Evolutionary conservation across 108 stramenopile genomes (phyloP), one percentile per base, ranked within the genome.

Genomic region (Cyclotella choctawhatcheeana): DNA sequence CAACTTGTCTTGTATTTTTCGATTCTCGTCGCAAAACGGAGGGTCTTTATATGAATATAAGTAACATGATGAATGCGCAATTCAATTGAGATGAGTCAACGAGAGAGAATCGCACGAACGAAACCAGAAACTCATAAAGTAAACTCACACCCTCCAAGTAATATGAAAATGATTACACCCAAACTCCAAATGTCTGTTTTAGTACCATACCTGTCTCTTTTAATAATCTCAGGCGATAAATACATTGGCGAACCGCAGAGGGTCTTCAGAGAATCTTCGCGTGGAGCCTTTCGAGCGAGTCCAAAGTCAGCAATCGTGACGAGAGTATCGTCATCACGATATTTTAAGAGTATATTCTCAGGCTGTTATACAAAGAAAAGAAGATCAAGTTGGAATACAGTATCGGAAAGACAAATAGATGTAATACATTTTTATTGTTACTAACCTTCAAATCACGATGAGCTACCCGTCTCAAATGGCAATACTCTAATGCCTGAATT

Each of bases 111-210:
- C n/a, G n/a, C n/a, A n/a, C n/a, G n/a, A n/a, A n/a, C n/a, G n/a
- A n/a, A n/a, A n/a, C n/a, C n/a, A n/a, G n/a, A n/a, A n/a, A n/a
- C n/a, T n/a, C n/a, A n/a, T n/a, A n/a, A n/a, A n/a, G n/a, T n/a
- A n/a, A 40, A 40, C 37, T 40, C 12, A 40, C 37, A 6, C n/a
- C 96, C 96, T 30, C 90, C 94, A 16, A 98, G 67, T 14, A 98
- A 69, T 34, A 98, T 93, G 76, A 89, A 98, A 1, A 85, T 71
- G 47, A 98, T 93, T 22, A 98, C 97, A 18, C 97, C 97, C 17
- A 89, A 35, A 44, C 65, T 67, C 90, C 90, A 91, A 71, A 88
- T 88, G 44, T 91, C 90, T 14, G 52, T 64, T 32, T 64, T 30
- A 12, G 48, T 64, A 0, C 62, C 71, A 44, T 72, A 72, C 2